phyloP scores from a whole-genome alignment of 2,329 filamentous ascomycete genomes.

The Colletotrichum lindemuthianum region DNA sequence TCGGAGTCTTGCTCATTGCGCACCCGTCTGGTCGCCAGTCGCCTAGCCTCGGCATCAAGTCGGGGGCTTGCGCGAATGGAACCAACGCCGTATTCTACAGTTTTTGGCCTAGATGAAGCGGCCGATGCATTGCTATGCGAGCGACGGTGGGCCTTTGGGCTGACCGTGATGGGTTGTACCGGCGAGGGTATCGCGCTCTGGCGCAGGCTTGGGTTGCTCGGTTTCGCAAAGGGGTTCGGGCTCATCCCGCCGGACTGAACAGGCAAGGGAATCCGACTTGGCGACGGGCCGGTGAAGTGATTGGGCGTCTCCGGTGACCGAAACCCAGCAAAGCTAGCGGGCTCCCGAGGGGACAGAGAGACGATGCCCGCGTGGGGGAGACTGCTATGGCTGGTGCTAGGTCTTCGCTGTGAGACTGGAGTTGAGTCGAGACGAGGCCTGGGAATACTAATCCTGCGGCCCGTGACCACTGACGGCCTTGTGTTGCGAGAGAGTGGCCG shows the following conservation, averaged over 20 bases:
- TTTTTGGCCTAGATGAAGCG: constrained; percentile 45
- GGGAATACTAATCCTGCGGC: constrained; percentile 58
- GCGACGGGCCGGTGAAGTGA: constrained; percentile 47
- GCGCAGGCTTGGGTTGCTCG: constrained; percentile 37
- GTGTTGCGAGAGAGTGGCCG: constrained; percentile 37
- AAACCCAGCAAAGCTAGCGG: constrained; percentile 59
- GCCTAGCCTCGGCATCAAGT: constrained; percentile 74
- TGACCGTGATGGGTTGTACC: constrained; percentile 27
- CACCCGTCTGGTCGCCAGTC: constrained; percentile 75
- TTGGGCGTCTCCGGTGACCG: constrained; percentile 50
- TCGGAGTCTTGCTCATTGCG: constrained; percentile 83
- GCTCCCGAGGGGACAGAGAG: constrained; percentile 22
- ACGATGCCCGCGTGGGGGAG: constrained; percentile 50
- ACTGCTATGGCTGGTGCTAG: constrained; percentile 42
- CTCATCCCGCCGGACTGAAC: constrained; percentile 38
- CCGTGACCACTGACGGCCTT: constrained; percentile 45
- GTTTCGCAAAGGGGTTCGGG: constrained; percentile 38
- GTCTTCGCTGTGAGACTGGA: constrained; percentile 43
- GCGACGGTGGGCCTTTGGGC: constrained; percentile 51
- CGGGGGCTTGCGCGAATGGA: constrained; percentile 55
- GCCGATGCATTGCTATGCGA: constrained; percentile 57
- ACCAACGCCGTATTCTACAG: constrained; percentile 41
- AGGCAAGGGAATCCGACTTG: constrained; percentile 57
- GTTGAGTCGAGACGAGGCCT: constrained; percentile 48
- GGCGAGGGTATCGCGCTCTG: constrained; percentile 41